These are phyloP conservation scores for Xerocomellus chrysenteron DNA, from an alignment of 768 basidiomycete species.

Conservation along the genomic window DNA sequence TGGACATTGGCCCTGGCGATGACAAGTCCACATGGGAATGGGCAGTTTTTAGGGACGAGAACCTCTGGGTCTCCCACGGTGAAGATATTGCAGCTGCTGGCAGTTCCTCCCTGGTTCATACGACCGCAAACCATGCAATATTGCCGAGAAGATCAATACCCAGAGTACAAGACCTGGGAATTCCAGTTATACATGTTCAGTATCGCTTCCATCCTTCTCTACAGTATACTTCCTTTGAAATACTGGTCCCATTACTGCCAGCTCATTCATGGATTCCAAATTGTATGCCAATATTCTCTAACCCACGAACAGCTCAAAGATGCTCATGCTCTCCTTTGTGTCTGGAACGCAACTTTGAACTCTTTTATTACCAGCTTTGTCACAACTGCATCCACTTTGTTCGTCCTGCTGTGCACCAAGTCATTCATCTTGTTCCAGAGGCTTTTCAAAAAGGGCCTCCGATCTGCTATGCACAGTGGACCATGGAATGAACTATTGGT, in stretches of 20 bases:
- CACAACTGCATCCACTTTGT: conserved; percentile 32
- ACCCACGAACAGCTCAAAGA: conserved; percentile 7
- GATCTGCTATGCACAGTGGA: no score
- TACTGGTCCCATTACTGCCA: conserved; percentile 24
- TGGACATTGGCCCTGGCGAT: no score
- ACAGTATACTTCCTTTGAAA: conserved; percentile 4
- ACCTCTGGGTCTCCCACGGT: conserved; percentile 32
- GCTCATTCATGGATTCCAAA: conserved; percentile 20
- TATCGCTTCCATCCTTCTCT: conserved; percentile 18
- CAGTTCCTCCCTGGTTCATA: conserved; percentile 13
- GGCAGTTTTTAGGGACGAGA: not conserved
- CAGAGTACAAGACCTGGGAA: conserved; percentile 31
- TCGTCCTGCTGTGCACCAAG: conserved; percentile 23
- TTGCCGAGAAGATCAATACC: not conserved
- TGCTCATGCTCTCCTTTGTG: conserved; percentile 13
- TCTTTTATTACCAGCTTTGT: conserved; percentile 22
- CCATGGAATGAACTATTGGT: no score
- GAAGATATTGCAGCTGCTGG: conserved; percentile 5
- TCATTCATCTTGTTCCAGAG: conserved; percentile 20
- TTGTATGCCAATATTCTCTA: conserved; percentile 22
- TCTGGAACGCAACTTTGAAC: conserved; percentile 32
- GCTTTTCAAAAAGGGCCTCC: not conserved
- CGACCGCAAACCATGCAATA: conserved; percentile 24
- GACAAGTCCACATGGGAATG: no score
- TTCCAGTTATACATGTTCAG: conserved; percentile 20